Evolutionary conservation across 305 asterid species (phyloP).

Genomic region (Solanum chacoense): DNA sequence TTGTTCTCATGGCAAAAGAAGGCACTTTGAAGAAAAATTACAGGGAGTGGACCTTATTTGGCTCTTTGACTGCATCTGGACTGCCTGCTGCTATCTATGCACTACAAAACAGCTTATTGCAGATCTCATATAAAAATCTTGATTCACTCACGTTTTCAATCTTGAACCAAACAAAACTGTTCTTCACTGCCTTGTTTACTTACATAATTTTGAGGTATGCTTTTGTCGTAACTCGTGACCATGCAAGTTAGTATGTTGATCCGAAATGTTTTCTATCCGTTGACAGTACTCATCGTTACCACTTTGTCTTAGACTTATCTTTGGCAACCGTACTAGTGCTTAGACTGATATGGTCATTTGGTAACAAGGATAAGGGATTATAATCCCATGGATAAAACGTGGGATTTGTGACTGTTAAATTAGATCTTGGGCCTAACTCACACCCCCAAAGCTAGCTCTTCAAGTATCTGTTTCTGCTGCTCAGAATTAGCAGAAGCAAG

Average conservation of each 20-base stretch:
- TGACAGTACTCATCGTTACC: not conserved
- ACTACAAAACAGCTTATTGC: slow-evolving; percentile 89
- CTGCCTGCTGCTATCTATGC: slow-evolving; percentile 96
- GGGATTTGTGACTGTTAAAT: too few species aligned
- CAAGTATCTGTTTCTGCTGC: slow-evolving; percentile 66
- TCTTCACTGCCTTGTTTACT: slow-evolving; percentile 88
- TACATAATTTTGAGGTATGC: slow-evolving; percentile 72
- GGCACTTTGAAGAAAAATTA: slow-evolving; percentile 59
- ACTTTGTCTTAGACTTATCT: not conserved
- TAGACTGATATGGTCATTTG: not conserved
- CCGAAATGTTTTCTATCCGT: not conserved
- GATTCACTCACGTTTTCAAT: slow-evolving; percentile 96
- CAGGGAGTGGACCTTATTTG: slow-evolving; percentile 75
- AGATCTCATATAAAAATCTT: slow-evolving; percentile 80
- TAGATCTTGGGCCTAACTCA: too few species aligned
- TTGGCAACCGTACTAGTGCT: not conserved
- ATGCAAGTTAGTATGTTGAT: not conserved
- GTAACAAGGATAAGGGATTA: not conserved
- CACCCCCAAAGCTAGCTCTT: slow-evolving; percentile 24
- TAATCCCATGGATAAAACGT: not conserved
- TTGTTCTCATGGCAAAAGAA: slow-evolving; percentile 64
- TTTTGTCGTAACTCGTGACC: not conserved
- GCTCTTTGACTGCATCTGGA: slow-evolving; percentile 89
- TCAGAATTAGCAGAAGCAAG: slow-evolving; percentile 67
- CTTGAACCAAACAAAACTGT: slow-evolving; percentile 91